Percentiles rank a stretch among this genome's conserved stretches.
Evolutionary conservation across 176 grass and related monocot genomes (phyloP).

Genomic region (Canna indica): DNA sequence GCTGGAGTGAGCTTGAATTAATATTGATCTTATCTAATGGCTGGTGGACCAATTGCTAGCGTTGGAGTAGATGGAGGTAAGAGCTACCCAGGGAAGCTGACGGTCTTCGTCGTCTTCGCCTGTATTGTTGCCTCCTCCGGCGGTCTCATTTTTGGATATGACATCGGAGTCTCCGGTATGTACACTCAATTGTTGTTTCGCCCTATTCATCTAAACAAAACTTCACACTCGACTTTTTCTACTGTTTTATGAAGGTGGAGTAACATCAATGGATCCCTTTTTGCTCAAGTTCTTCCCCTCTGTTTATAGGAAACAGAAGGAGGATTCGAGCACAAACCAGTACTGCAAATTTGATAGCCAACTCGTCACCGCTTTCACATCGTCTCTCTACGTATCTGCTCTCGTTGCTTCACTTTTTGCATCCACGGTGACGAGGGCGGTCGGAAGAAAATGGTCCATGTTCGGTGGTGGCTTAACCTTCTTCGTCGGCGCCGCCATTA

Average conservation of each 20-base stretch:
- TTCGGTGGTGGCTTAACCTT: constrained; percentile 48
- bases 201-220: no score
- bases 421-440: constrained; percentile 39
- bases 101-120: constrained; percentile 47
- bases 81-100: constrained; percentile 53
- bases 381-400: constrained; percentile 22
- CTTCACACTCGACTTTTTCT: no score
- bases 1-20: no score
- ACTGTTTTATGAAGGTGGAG: constrained; percentile 44
- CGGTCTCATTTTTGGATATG: constrained; percentile 61
- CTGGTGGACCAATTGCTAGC: constrained; percentile 37
- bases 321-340: constrained; percentile 17
- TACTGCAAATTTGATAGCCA: not conserved
- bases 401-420: constrained; percentile 53
- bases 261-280: constrained; percentile 44
- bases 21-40: constrained; percentile 30
- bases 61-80: no score
- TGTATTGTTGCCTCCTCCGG: constrained; percentile 52
- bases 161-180: constrained; percentile 50
- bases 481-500: constrained; percentile 44
- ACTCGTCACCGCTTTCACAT: not conserved
- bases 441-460: constrained; percentile 66
- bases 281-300: constrained; percentile 48
- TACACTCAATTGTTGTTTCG: no score
- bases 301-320: constrained; percentile 36